phyloP scores from a whole-genome alignment of 1,284 basidiomycete genomes.

The Sanguinoderma infundibulare region DNA sequence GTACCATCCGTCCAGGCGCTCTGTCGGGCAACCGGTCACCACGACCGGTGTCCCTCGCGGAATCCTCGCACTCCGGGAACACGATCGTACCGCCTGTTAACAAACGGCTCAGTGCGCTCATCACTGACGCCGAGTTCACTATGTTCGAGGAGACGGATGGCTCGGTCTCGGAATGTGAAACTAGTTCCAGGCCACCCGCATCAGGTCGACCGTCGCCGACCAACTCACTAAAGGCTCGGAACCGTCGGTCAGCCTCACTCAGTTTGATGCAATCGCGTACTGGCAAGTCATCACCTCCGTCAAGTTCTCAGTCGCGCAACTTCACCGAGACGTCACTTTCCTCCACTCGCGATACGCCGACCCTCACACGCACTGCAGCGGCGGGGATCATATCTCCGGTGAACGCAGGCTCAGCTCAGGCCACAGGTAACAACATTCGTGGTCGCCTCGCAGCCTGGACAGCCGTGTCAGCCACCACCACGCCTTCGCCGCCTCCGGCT shows the following conservation, averaged over 20 bases:
- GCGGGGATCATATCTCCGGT: conserved; percentile 47
- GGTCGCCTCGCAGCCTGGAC: conserved; percentile 57
- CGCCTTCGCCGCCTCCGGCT: conserved; percentile 25
- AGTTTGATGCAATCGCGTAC: conserved; percentile 42
- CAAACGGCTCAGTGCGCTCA: conserved; percentile 68
- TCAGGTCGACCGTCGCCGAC: conserved; percentile 31
- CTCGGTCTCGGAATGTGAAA: conserved; percentile 47
- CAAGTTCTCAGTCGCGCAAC: conserved; percentile 14
- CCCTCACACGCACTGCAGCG: conserved; percentile 45
- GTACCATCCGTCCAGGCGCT: conserved; percentile 64
- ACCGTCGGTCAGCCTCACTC: conserved; percentile 68
- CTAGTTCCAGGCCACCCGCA: conserved; percentile 12
- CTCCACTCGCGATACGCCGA: conserved; percentile 39
- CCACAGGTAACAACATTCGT: conserved; percentile 48
- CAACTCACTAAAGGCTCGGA: conserved; percentile 44
- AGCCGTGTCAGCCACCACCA: conserved; percentile 31
- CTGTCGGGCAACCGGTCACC: conserved; percentile 54
- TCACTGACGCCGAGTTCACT: conserved; percentile 65
- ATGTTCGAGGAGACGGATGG: conserved; percentile 40
- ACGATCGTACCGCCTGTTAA: conserved; percentile 63
- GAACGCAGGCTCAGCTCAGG: conserved; percentile 37
- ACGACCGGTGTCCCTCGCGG: conserved; percentile 74
- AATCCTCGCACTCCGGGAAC: conserved; percentile 71
- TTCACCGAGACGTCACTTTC: conserved; percentile 22
- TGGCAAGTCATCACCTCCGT: conserved; percentile 8